Conservation (phyloP, 768 basidiomycete genomes). For the Phylloporus scabripes region DNA sequence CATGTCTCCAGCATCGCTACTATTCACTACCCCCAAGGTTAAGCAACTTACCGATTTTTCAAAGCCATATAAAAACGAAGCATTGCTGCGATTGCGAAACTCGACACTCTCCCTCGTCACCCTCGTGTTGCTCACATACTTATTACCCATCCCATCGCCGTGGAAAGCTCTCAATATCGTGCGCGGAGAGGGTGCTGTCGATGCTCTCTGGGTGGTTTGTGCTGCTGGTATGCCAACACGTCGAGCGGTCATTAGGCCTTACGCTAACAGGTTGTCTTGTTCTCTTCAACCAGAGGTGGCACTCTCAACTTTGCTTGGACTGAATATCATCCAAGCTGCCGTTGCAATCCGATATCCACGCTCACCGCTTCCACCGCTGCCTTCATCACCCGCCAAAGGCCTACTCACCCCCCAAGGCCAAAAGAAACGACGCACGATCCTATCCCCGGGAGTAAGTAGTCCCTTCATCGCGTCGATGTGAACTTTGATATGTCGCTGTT, state of each 20-base stretch:
- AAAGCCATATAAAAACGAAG: slow-evolving; percentile 36
- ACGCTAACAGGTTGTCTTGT: not conserved
- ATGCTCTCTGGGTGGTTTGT: slow-evolving; percentile 22
- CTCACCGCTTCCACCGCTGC: slow-evolving; percentile 25
- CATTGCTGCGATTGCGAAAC: slow-evolving; percentile 35
- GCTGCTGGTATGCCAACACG: slow-evolving; percentile 25
- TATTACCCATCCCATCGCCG: slow-evolving; percentile 35
- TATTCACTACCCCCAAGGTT: slow-evolving; percentile 21
- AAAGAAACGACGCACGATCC: slow-evolving; percentile 24
- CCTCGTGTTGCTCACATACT: slow-evolving; percentile 32
- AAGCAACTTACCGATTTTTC: slow-evolving; percentile 20
- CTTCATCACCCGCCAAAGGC: slow-evolving; percentile 19
- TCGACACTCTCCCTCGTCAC: slow-evolving; percentile 31
- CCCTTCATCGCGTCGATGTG: not conserved
- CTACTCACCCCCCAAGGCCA: slow-evolving; percentile 20
- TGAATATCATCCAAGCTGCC: slow-evolving; percentile 34
- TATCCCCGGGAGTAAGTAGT: slow-evolving; percentile 20
- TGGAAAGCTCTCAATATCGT: slow-evolving; percentile 34
- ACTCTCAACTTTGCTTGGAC: slow-evolving; percentile 25
- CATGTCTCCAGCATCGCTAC: slow-evolving; percentile 20
- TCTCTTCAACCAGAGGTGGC: slow-evolving; percentile 24
- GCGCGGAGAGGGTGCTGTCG: slow-evolving; percentile 8
- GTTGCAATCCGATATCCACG: slow-evolving; percentile 35
- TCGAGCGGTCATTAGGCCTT: not conserved
- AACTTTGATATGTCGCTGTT: not conserved